These are phyloP conservation scores for Leccinum broughii DNA, from an alignment of 768 basidiomycete species.

Conservation along the genomic window DNA sequence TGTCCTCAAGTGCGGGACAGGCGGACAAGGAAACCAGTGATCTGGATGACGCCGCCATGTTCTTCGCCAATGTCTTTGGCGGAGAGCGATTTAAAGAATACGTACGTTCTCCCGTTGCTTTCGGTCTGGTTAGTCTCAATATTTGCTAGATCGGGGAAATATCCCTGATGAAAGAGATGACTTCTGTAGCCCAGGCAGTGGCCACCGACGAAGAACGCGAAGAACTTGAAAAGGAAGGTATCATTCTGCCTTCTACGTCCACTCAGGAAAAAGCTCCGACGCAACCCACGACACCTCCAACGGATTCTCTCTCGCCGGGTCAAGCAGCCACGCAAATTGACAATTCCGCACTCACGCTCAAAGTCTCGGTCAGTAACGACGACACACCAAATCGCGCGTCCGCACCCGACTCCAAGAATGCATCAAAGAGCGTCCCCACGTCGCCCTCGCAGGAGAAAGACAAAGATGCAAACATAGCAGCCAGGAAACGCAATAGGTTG, in stretches of 20 bases:
- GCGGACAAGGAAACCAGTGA: constrained; percentile 77
- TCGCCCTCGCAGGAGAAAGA: constrained; percentile 37
- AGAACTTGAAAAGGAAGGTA: constrained; percentile 77
- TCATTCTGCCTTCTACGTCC: constrained; percentile 23
- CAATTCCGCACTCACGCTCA: constrained; percentile 19
- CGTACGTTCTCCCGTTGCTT: constrained; percentile 47
- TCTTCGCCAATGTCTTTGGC: constrained; percentile 96
- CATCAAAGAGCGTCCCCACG: constrained; percentile 24
- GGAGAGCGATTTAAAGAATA: constrained; percentile 91
- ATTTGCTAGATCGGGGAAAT: constrained; percentile 88
- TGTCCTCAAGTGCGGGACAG: constrained; percentile 33
- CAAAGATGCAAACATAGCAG: constrained; percentile 34
- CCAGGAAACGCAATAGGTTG: constrained; percentile 49
- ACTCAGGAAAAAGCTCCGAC: constrained; percentile 15
- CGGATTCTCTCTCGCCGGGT: constrained; percentile 9
- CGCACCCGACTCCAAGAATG: constrained; percentile 19
- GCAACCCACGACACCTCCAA: constrained; percentile 21
- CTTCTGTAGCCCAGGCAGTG: constrained; percentile 78
- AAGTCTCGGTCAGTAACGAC: constrained; percentile 21
- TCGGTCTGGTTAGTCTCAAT: background rate
- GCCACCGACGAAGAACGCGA: constrained; percentile 93
- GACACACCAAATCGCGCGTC: constrained; percentile 17
- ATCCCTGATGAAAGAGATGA: constrained; percentile 92
- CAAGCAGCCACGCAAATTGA: constrained; percentile 11
- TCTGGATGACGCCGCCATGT: constrained; percentile 90